These are phyloP conservation scores for Auricularia cornea DNA, from an alignment of 768 basidiomycete genomes.

Conservation along the genomic window DNA sequence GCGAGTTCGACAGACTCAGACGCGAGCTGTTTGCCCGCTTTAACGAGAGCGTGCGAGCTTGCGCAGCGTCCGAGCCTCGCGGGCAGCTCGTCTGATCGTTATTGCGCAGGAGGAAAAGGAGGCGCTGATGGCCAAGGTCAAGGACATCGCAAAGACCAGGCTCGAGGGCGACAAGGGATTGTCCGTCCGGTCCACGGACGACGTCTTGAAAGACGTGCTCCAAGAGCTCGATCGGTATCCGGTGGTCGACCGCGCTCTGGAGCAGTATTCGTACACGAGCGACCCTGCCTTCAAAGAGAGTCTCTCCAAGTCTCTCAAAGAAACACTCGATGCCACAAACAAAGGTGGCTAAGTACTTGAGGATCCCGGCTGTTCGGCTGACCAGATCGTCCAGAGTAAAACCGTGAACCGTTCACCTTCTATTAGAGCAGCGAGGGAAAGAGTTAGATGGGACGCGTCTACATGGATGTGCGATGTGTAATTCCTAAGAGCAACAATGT, in stretches of 20 bases:
- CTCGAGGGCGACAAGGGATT: conserved; percentile 47
- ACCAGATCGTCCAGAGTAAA: not conserved
- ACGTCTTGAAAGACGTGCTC: conserved; percentile 52
- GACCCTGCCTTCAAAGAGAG: conserved; percentile 3
- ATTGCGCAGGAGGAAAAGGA: conserved; percentile 38
- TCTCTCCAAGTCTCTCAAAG: not conserved
- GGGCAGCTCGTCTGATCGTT: too few relatives aligned
- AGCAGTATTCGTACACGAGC: conserved; percentile 8
- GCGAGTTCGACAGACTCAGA: conserved; percentile 67
- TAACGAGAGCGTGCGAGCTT: conserved; percentile 45
- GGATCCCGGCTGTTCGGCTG: too few relatives aligned
- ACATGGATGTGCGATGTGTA: not conserved
- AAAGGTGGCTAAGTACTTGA: too few relatives aligned
- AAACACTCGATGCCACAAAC: not conserved
- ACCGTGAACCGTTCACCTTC: not conserved
- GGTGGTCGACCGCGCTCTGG: conserved; percentile 52
- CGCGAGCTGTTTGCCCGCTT: conserved; percentile 56
- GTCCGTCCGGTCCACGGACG: conserved; percentile 42
- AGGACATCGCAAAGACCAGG: conserved; percentile 52
- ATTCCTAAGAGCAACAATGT: not conserved
- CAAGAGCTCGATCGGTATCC: conserved; percentile 66
- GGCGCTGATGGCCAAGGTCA: conserved; percentile 49
- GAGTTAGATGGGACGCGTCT: not conserved
- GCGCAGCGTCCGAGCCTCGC: too few relatives aligned
- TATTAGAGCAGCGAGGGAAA: not conserved